A percentile compares a stretch with the other conserved stretches of the same genome.
These are phyloP conservation scores for Pyrenochaeta sp. DNA, from an alignment of 2,329 filamentous ascomycete species.

Conservation along the genomic window DNA sequence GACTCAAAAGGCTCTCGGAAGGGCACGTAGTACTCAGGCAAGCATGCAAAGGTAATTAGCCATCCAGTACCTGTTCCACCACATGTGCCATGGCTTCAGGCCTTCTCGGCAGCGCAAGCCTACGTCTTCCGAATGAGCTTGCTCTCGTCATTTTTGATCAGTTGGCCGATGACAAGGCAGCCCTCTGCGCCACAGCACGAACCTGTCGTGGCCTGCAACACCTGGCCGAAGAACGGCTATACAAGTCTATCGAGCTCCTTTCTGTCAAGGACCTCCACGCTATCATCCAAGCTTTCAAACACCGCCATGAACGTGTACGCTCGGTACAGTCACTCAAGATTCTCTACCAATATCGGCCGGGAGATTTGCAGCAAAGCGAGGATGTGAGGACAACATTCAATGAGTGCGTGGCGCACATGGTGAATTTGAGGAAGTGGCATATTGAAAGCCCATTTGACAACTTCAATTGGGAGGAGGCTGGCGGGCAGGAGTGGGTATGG, in stretches of 20 bases:
- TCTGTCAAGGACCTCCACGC: constrained; percentile 34
- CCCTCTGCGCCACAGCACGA: constrained; percentile 37
- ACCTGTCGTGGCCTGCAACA: constrained; percentile 41
- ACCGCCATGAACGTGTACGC: constrained; percentile 33
- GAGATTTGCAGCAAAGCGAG: constrained; percentile 26
- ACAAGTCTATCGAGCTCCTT: constrained; percentile 39
- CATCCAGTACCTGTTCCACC: not conserved
- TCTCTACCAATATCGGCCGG: constrained; percentile 34
- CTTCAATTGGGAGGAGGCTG: constrained; percentile 37
- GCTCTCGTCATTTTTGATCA: constrained; percentile 38
- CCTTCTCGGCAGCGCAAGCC: constrained; percentile 18
- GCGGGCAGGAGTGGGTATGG: constrained; percentile 41
- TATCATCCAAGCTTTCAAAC: constrained; percentile 36
- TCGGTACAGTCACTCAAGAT: constrained; percentile 45
- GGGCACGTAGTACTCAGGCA: not conserved
- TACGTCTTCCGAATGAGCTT: constrained; percentile 39
- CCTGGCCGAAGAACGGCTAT: constrained; percentile 44
- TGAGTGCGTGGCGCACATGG: constrained; percentile 38
- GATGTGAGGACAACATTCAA: constrained; percentile 39
- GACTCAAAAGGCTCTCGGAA: too few relatives aligned
- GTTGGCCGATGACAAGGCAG: constrained; percentile 29
- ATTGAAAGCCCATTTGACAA: constrained; percentile 49
- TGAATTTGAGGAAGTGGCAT: constrained; percentile 40
- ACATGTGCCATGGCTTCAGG: constrained; percentile 22
- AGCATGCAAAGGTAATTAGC: not conserved